Conservation (phyloP, 192 early-diverging fungal genomes). For the Coemansia brasiliensis region DNA sequence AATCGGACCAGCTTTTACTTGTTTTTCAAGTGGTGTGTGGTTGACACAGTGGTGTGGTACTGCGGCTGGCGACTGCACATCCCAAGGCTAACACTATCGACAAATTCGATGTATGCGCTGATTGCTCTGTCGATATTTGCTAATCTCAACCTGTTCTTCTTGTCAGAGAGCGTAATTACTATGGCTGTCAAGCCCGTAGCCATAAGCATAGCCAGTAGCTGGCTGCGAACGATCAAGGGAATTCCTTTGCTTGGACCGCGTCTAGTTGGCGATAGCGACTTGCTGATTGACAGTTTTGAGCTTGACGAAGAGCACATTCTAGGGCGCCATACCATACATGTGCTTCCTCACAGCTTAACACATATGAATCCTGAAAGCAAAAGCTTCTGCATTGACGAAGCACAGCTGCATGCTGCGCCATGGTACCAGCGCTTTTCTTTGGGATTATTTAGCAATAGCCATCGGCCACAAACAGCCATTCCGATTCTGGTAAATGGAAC, state of each 20-base stretch:
- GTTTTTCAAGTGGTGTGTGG: conserved; percentile 44
- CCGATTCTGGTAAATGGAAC: conserved; percentile 54
- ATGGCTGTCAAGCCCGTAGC: conserved; percentile 44
- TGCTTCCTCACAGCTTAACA: conserved; percentile 51
- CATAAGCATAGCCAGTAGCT: conserved; percentile 32
- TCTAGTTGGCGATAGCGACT: conserved; percentile 50
- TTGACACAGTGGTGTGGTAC: conserved; percentile 35
- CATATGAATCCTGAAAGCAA: conserved; percentile 44
- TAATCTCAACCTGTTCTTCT: conserved; percentile 42
- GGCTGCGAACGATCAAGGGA: conserved; percentile 33
- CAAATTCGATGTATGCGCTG: conserved; percentile 15
- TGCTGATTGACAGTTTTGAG: conserved; percentile 48
- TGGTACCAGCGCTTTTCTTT: conserved; percentile 31
- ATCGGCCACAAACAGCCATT: conserved; percentile 17
- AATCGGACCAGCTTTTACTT: conserved; percentile 26
- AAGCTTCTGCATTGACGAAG: conserved; percentile 31
- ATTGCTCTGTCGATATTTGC: conserved; percentile 18
- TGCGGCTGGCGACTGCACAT: conserved; percentile 32
- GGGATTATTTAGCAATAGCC: conserved; percentile 13
- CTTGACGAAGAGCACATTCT: conserved; percentile 51
- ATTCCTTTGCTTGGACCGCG: conserved; percentile 44
- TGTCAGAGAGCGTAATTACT: conserved; percentile 37
- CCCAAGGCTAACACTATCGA: conserved; percentile 20
- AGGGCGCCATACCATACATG: conserved; percentile 53
- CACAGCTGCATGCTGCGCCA: conserved; percentile 9